Evolutionary conservation across 768 basidiomycete genomes (phyloP).

Genomic region (Lanmaoa pseudosensibilis): DNA sequence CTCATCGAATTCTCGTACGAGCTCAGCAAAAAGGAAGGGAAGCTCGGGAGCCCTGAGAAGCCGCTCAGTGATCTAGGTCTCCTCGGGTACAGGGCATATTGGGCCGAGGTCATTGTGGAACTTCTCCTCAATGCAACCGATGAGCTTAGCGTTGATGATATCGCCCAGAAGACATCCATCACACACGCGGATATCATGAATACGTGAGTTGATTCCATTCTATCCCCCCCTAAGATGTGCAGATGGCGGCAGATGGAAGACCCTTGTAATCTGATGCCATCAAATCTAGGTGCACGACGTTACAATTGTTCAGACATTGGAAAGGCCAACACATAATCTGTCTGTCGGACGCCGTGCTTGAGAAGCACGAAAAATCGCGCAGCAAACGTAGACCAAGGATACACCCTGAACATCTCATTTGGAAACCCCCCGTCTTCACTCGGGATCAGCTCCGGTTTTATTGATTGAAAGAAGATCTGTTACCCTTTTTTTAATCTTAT

Average conservation of each 20-base stretch:
- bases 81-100: conserved; percentile 91
- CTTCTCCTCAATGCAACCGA: conserved; percentile 68
- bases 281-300: conserved; percentile 75
- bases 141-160: conserved; percentile 93
- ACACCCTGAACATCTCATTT: conserved; percentile 74
- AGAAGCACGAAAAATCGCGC: conserved; percentile 83
- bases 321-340: conserved; percentile 94
- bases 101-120: conserved; percentile 96
- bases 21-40: conserved; percentile 93
- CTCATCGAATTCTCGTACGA: conserved; percentile 99
- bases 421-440: conserved; percentile 96
- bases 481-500: not conserved
- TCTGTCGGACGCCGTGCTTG: conserved; percentile 86
- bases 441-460: conserved; percentile 82
- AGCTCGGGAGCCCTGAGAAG: conserved; percentile 96
- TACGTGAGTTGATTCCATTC: conserved; percentile 65
- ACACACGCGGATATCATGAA: conserved; percentile 97
- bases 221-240: not conserved
- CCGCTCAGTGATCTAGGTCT: conserved; percentile 93
- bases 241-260: not conserved
- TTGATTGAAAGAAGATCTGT: conserved; percentile 12
- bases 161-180: conserved; percentile 93
- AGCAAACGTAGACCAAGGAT: conserved; percentile 79
- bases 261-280: conserved; percentile 14
- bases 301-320: conserved; percentile 94